Conservation (phyloP, 106 monocot species). For the Dendrobium officinale region DNA sequence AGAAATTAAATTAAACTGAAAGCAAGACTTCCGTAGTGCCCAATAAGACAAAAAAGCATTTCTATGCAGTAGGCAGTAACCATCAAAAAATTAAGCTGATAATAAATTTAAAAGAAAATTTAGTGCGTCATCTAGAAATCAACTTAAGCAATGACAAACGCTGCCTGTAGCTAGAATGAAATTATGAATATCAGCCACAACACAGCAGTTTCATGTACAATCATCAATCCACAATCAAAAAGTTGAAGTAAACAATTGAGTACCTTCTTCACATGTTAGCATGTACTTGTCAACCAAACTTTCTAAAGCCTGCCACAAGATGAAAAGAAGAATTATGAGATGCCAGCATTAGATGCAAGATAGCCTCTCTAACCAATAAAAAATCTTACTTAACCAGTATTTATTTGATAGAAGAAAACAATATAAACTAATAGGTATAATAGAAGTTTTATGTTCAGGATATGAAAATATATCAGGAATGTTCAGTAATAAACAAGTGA, state of each 20-base stretch:
- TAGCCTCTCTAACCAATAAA: neutral
- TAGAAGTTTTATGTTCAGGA: neutral
- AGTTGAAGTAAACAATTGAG: neutral
- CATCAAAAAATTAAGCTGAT: neutral
- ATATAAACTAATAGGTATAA: neutral
- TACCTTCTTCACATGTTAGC: conserved; percentile 98
- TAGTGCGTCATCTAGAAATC: neutral
- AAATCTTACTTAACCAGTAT: neutral
- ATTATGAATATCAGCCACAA: neutral
- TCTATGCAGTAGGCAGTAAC: neutral
- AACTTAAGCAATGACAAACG: neutral
- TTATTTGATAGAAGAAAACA: neutral
- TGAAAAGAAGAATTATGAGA: conserved; percentile 11
- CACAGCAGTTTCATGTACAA: neutral
- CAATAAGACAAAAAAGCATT: neutral
- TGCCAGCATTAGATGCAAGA: neutral
- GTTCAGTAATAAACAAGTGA: neutral
- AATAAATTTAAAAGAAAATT: neutral
- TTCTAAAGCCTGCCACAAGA: conserved; percentile 82
- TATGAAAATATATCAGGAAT: neutral
- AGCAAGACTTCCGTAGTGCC: neutral
- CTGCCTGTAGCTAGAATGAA: neutral
- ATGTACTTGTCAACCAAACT: conserved; percentile 90
- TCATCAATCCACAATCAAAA: neutral
- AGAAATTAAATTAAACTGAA: neutral